phyloP scores from a whole-genome alignment of 306 rosid genomes.

The Myrica gale region DNA sequence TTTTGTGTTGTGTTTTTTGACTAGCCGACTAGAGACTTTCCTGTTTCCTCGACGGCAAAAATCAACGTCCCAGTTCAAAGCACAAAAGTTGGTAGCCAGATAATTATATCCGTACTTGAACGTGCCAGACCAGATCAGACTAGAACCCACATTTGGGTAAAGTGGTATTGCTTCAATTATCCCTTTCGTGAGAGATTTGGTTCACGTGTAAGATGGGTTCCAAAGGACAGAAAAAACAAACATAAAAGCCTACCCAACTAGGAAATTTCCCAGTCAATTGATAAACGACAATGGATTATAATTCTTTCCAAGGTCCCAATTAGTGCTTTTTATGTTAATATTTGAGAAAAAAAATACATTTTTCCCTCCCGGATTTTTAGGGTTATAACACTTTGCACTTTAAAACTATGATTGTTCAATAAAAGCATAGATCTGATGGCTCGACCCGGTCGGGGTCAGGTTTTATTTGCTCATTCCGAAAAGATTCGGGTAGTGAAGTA shows the following conservation, averaged over 20 bases:
- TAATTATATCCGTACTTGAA: neutral
- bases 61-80: neutral
- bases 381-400: no score
- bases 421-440: no score
- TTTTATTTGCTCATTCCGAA: no score
- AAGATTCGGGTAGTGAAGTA: no score
- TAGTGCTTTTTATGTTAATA: neutral
- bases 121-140: neutral
- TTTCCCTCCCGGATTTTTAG: no score
- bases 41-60: neutral
- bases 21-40: neutral
- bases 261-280: neutral
- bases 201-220: neutral
- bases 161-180: neutral
- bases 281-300: neutral
- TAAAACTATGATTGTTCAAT: neutral
- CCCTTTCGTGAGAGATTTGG: neutral
- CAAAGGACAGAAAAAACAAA: neutral
- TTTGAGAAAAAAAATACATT: no score
- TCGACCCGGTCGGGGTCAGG: no score
- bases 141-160: neutral
- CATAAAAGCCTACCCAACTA: neutral
- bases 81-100: neutral
- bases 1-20: neutral
- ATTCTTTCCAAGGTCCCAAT: neutral